Percentiles rank a stretch among this genome's conserved stretches.
Conservation (phyloP, 352 stramenopile species). For the Globisporangium barbulae region DNA sequence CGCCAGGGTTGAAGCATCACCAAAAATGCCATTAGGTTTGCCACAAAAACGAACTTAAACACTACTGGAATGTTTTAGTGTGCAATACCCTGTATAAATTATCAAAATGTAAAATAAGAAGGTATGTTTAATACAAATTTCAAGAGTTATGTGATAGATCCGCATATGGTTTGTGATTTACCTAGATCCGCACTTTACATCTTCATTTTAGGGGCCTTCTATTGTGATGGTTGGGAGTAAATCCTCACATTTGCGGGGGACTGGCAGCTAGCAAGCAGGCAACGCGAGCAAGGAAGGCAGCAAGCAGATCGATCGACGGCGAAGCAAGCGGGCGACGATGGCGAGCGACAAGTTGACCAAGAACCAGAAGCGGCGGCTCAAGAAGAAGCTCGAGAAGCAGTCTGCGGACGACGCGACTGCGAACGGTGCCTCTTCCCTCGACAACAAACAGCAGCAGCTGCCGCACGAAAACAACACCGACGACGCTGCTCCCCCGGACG, state of each 20-base stretch:
- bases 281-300: not conserved
- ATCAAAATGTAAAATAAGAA: too few relatives aligned
- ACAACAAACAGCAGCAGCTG: not conserved
- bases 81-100: too few relatives aligned
- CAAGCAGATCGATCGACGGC: not conserved
- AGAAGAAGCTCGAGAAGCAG: conserved; percentile 83
- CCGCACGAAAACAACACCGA: conserved; percentile 5
- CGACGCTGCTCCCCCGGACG: conserved; percentile 20
- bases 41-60: not conserved
- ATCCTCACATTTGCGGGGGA: not conserved
- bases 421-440: not conserved
- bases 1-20: too few relatives aligned
- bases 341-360: conserved; percentile 57
- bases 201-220: not conserved
- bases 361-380: conserved; percentile 75
- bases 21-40: not conserved
- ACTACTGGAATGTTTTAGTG: too few relatives aligned
- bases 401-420: conserved; percentile 22
- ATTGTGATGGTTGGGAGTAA: not conserved
- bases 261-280: conserved; percentile 5
- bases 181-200: not conserved
- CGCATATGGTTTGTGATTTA: too few relatives aligned
- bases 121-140: too few relatives aligned
- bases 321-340: conserved; percentile 3
- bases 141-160: too few relatives aligned